Base-by-base conservation (phyloP, 2,329 filamentous ascomycete genomes). In the Penicillium sp. region DNA sequence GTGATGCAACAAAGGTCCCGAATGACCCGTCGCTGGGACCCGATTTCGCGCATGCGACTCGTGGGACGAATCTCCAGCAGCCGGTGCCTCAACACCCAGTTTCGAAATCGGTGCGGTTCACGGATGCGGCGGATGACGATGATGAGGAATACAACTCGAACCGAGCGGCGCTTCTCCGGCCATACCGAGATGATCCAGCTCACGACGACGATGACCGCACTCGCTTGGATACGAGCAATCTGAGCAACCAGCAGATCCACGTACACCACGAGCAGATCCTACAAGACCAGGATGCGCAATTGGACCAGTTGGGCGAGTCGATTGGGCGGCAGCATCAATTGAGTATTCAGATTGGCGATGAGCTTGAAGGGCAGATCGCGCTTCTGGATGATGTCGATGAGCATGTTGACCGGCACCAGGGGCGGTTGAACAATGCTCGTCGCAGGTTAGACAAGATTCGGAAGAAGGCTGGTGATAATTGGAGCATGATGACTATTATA, bases 281-380 rank as follows among this genome's bases (percentile, higher is more conserved):
- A 38, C 81, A 82, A n/a, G 87, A 97, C 60, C 94, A 99, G 74
- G 94, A 99, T 69, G 88, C 90, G 62, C 91, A 96, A 71, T 81
- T 99, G n/a, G 93, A 97, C 71, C 81, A 83, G 9, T 78, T 99
- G 3, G 90, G 92, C n/a, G 84, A 86, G 66, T 90, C 85, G 57
- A 97, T 99, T 64, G 83, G 89, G 3, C 84, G 94, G 40, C 94
- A 97, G 77, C 82, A 95, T 50, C 90, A 97, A 76, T 80, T 99
- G 60, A 92, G 88, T 69, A 95, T 97, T 77, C 90, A 94, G 77
- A 97, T 99, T 66, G 93, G 94, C 28, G 90, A 97, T 71, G 94
- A 99, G 79, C 81, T 99, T 35, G 94, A 97, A 65, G 88, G 86
- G 64, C 94, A 99, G 67, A 89, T 95, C 38, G 81, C 88, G 64